Base-by-base conservation (phyloP, 768 basidiomycete species). In the Suillus clintonianus region DNA sequence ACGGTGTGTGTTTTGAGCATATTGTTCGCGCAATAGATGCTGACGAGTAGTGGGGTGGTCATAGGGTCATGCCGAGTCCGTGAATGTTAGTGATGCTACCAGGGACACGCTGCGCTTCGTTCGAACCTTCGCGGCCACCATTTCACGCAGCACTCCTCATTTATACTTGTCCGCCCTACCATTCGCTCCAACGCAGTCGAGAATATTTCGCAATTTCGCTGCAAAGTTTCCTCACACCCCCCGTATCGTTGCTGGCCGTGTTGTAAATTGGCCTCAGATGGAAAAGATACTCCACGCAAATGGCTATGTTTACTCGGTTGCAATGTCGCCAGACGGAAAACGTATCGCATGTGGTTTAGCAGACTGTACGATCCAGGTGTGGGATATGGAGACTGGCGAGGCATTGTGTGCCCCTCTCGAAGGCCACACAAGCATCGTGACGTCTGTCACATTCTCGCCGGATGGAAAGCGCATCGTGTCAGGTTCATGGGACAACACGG, bases 151-250 rank as follows among this genome's bases (percentile, higher is more conserved):
- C 64, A 64, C 62, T 8, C 71, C 71, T 2, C 72, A 73, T 45
- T 66, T 73, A 10, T 72, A 72, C 63, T 6, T 72, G 15, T 72
- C 71, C 13, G 71, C 67, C 0, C 36, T 73, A 10, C 70, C 71
- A n/a, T 72, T 73, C 59, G 50, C 66, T 24, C 72, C 71, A 48
- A 24, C 32, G 32, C 41, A 62, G 77, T 80, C n/a, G 64, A 27
- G 4, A 17, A 30, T 60, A n/a, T 51, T 27, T 24, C 14, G 7
- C 5, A 70, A 42, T 71, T 75, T 68, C 68, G 62, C 62, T 8
- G 9, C 57, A 11, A 42, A 56, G 15, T 63, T 63, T 19, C 13
- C 42, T 36, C 2, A 39, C 19, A 34, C 39, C 17, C 34, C 51
- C 2, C 36, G 24, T 19, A 22, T 55, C 15, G 51, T 39, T n/a